Evolutionary conservation across 257 asterid species (phyloP), one percentile per base, ranked within the genome.

Genomic region (Prunella vulgaris): DNA sequence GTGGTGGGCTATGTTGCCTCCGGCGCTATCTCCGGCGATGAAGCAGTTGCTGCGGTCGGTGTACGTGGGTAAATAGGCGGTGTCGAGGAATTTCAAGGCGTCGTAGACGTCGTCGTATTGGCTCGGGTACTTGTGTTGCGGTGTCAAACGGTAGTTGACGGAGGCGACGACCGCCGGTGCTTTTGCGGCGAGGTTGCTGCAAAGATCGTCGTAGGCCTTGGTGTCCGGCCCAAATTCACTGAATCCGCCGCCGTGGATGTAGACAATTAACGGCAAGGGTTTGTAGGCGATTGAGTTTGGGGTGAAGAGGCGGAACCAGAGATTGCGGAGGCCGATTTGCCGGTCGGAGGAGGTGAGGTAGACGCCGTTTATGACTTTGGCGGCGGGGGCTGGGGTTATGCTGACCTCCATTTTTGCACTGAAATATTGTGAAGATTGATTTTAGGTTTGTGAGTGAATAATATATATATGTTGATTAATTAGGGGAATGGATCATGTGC

Each of bases 171-270:
- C 80, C 1, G 89, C 84, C 0, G 82, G 82, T n/a, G 49, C 54
- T 28, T 51, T 38, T 24, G 80, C 84, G 1, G 83, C 79, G 10
- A 84, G 62, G 32, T 28, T 64, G 73, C 66, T 27, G 70, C 86
- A 81, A 0, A 81, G 74, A 20, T 70, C 7, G n/a, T 76, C 78
- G 48, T 59, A 32, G 1, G 5, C 3, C 28, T 59, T 53, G 28
- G 64, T 58, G 58, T 84, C 76, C 2, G 85, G 69, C 2, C 72
- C 74, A 4, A 10, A 71, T 0, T 22, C 2, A 22, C 7, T 35
- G 24, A 84, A 84, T 5, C 88, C 88, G 15, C 86, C 86, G 0
- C 84, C 86, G 25, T 84, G 88, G 22, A 68, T 67, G 21, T 78
- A 84, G 17, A 78, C 64, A 12, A 84, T 56, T 24, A 81, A 42